Evolutionary conservation across 345 rosid species (phyloP).

Genomic region (Pseudoturritis turrita): DNA sequence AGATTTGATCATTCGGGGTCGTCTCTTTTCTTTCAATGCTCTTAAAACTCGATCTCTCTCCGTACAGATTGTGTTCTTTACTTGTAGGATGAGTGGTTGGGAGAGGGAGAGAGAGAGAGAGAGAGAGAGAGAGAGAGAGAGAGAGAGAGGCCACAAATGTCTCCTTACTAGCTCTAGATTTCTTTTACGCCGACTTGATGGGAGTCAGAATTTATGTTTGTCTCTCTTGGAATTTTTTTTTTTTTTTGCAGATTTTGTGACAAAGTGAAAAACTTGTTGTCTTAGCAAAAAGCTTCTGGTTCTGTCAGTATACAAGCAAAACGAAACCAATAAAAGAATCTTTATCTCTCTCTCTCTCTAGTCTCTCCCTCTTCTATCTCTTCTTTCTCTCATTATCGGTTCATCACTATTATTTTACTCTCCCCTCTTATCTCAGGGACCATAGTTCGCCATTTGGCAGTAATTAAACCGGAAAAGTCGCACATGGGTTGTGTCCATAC

Average conservation of each 20-base stretch:
- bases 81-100: background rate
- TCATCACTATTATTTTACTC: background rate
- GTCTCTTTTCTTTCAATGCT: background rate
- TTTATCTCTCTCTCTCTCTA: background rate
- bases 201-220: background rate
- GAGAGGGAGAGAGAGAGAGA: background rate
- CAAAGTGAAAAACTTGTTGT: background rate
- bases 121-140: background rate
- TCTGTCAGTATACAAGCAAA: background rate
- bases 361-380: background rate
- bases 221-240: background rate
- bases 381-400: background rate
- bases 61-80: background rate
- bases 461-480: background rate
- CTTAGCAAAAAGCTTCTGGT: background rate
- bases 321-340: background rate
- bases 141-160: background rate
- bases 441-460: background rate
- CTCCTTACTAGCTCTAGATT: background rate
- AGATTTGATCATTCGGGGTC: background rate
- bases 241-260: background rate
- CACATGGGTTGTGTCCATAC: background rate
- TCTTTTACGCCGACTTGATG: too few relatives aligned
- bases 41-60: background rate
- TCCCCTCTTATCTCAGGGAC: background rate